Base-by-base conservation (phyloP, 2,329 filamentous ascomycete genomes). In the Piedraia hortae region DNA sequence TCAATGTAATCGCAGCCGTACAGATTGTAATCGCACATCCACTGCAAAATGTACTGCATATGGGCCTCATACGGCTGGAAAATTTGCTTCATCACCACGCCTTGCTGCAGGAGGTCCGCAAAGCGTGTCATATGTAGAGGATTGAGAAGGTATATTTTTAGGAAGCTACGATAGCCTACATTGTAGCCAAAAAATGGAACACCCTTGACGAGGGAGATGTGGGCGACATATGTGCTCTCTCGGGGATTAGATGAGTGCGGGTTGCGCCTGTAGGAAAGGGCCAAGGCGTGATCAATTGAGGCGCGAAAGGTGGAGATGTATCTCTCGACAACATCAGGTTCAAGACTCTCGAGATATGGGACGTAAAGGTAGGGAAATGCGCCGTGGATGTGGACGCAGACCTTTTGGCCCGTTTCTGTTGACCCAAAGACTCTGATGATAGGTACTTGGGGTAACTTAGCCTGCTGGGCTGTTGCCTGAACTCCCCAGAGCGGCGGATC, bases 1-100 rank as follows among this genome's bases (percentile, higher is more conserved):
- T 24, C 22, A 31, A 93, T 64, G 36, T 82, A 88, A 25, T 65
- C 69, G 40, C 85, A 97, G 4, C 88, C 88, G 42, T 89, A 93
- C 32, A 97, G 53, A 40, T 91, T 97, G 52, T 88, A 97, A 43
- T 97, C 88, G 31, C 70, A 72, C 85, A 97, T 93, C 62, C 88
- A 97, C 46, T 97, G 88, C 6, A 85, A 56, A 5, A 91, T 50
- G 41, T 80, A 93, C 39, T 90, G 77, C 29, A 93, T 45, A 42
- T 97, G 88, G 10, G 74, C 78, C 46, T 97, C 85, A 39, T 85
- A 89, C 0, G 85, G 82, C 38, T 93, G 82, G 19, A 97, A 70
- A 12, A 62, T 58, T 27, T 60, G 62, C 39, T 74, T 74, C 61
- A 93, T 62, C 19, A 97, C 67, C 14, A 70, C 70, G 5, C 85